These are phyloP conservation scores for Oxytropis ochrocephala DNA, from an alignment of 306 rosid genomes.

Conservation along the genomic window DNA sequence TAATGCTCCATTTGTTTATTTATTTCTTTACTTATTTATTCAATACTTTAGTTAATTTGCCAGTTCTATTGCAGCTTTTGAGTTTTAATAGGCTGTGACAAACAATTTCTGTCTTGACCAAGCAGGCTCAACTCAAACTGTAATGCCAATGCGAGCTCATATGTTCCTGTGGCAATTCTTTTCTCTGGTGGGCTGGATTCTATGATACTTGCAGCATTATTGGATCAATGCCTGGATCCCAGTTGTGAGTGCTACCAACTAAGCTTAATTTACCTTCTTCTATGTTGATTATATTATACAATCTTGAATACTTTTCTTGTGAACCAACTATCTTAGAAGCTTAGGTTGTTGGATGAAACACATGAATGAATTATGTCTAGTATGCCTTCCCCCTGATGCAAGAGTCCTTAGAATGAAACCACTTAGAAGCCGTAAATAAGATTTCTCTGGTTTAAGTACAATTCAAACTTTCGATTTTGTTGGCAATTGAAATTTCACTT, in stretches of 20 bases:
- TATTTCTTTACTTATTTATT: slow-evolving; percentile 5
- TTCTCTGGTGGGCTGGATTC: slow-evolving; percentile 98
- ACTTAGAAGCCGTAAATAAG: too few relatives aligned
- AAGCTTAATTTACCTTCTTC: slow-evolving; percentile 1
- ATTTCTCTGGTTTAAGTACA: too few relatives aligned
- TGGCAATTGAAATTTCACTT: too few relatives aligned
- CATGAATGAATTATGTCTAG: background rate
- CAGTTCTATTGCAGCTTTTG: slow-evolving; percentile 2
- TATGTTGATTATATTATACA: background rate
- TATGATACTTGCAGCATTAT: slow-evolving; percentile 88
- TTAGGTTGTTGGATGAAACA: background rate
- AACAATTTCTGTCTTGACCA: slow-evolving; percentile 21
- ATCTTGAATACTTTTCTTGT: background rate
- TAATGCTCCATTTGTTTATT: slow-evolving; percentile 1
- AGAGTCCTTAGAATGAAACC: too few relatives aligned
- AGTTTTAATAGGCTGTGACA: slow-evolving; percentile 15
- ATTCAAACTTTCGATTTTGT: too few relatives aligned
- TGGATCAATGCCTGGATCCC: slow-evolving; percentile 69
- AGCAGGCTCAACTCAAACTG: slow-evolving; percentile 33
- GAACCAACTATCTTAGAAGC: background rate
- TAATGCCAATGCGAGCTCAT: slow-evolving; percentile 42
- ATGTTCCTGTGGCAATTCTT: slow-evolving; percentile 72
- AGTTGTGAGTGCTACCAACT: slow-evolving; percentile 55
- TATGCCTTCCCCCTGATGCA: background rate
- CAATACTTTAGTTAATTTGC: slow-evolving; percentile 3